Evolutionary conservation across 2,329 filamentous ascomycete genomes (phyloP), one percentile per base, ranked within the genome.

Genomic region (Aspergillus candidus): DNA sequence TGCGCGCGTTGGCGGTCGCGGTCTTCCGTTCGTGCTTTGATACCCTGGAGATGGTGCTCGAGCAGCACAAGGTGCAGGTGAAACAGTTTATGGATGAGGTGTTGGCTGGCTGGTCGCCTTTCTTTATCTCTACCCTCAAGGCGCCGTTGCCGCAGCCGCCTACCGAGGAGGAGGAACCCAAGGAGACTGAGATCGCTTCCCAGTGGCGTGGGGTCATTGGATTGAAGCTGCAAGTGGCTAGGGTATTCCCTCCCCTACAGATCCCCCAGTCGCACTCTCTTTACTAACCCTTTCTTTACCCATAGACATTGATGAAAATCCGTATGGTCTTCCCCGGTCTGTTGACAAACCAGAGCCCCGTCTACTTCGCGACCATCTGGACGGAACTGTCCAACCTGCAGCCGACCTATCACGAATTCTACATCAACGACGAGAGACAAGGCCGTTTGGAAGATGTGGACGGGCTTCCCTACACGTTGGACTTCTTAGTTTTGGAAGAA

Each of bases 1-100:
- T 95, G 46, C 80, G 93, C 49, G 88, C 89, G 27, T 74, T 97
- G 54, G 87, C 93, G 32, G 84, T 97, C 34, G 88, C 86, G 33
- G 87, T 96, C 46, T 95, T 97, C 74, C 80, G 88, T 45, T 82
- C 82, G 38, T 95, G 88, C 68, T 94, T 98, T 65, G 89, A 97
- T 63, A 87, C 93, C 44, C 80, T 98, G 71, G 89, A 97, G 69
- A 94, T 96, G 80, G 86, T 97, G 53, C 86, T 95, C 74, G 90
- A 95, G 54, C 88, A 94, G 55, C 87, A 97, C 68, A 86, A 87
- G 59, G 77, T 78, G 46, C 87, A 87, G 43, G 88, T 97, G 49
- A 93, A 88, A 67, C 77, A 76, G 1, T 98, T 98, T 64, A 89
- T 91, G 41, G 88, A 95, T 49, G 86, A 94, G 60, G 82, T 88